Evolutionary conservation across 345 rosid genomes (phyloP).

Genomic region (Punica granatum): DNA sequence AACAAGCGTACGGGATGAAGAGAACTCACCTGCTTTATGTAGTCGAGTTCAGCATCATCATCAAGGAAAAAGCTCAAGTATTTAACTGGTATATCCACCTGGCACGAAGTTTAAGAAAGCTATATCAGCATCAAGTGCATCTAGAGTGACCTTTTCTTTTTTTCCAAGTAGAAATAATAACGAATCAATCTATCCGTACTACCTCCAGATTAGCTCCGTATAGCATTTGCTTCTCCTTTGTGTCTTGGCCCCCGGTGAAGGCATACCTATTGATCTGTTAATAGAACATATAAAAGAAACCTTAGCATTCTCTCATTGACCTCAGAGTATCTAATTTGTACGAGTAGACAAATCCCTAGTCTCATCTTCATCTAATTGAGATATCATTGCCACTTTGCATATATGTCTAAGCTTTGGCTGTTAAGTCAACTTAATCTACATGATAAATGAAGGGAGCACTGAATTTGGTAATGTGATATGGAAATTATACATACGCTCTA

Average conservation of each 20-base stretch:
- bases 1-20: background rate
- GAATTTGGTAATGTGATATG: background rate
- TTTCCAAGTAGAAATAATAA: background rate
- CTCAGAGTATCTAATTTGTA: background rate
- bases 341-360: background rate
- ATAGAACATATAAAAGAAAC: slow-evolving; percentile 7
- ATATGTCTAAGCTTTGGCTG: background rate
- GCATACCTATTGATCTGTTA: slow-evolving; percentile 71
- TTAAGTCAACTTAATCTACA: too few relatives aligned
- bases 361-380: background rate
- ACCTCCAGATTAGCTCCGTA: slow-evolving; percentile 93
- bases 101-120: slow-evolving; percentile 11
- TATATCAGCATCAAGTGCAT: background rate
- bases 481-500: too few relatives aligned
- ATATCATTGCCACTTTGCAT: background rate
- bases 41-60: slow-evolving; percentile 78
- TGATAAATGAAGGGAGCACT: too few relatives aligned
- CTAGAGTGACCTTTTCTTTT: slow-evolving; percentile 1
- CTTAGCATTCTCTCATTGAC: background rate
- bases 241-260: slow-evolving; percentile 81
- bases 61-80: slow-evolving; percentile 74
- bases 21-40: slow-evolving; percentile 56
- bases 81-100: slow-evolving; percentile 86
- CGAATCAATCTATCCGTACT: slow-evolving; percentile 4
- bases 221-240: slow-evolving; percentile 57